Evolutionary conservation across 164 flowering plant species (phyloP), one percentile per base, ranked within the genome.

Genomic region (Magnolia kwangsiensis): DNA sequence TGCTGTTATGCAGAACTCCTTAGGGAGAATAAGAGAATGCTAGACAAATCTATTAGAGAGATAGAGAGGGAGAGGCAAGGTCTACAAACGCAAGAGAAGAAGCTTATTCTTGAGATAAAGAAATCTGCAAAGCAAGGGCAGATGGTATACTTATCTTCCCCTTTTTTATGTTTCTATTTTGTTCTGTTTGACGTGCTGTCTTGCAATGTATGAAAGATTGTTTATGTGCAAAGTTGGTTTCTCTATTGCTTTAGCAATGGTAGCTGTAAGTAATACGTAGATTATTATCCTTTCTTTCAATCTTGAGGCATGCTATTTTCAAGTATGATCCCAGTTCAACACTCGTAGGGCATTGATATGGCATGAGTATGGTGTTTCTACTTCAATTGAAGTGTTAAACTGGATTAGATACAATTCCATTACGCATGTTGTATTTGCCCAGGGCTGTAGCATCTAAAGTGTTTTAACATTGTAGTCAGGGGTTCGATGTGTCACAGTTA

Each of bases 101-200:
- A 96, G 78, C 92, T 96, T 8, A 96, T 96, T 75, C 73, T 83
- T 0, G 98, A 96, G 82, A 96, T 96, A 29, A 96, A 94, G 90
- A 96, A 96, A 81, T 90, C 88, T 69, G 99, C 99, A 59, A 96
- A 96, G 85, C 98, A 92, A 88, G 99, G 99, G 55, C 99, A 94
- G 87, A 96, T 96, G 99, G 99, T 96, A 66, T 21, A 24, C n/a
- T 67, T 27, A 8, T 55, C 18, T 10, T 55, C 61, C 61, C 61
- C 4, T 11, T 16, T 37, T 31, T 19, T 0, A 67, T 31, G 18
- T 19, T 55, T 55, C 18, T 55, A 55, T 55, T 55, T 55, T 55
- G 61, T 5, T 37, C 45, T 37, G 45, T 37, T 37, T 55, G 13
- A 55, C 1, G 61, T 55, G 11, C 8, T 7, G 0, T 16, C 3